Evolutionary conservation across 805 yeast genomes (phyloP), one percentile per base, ranked within the genome.

Genomic region (Starmerella riodocensis): DNA sequence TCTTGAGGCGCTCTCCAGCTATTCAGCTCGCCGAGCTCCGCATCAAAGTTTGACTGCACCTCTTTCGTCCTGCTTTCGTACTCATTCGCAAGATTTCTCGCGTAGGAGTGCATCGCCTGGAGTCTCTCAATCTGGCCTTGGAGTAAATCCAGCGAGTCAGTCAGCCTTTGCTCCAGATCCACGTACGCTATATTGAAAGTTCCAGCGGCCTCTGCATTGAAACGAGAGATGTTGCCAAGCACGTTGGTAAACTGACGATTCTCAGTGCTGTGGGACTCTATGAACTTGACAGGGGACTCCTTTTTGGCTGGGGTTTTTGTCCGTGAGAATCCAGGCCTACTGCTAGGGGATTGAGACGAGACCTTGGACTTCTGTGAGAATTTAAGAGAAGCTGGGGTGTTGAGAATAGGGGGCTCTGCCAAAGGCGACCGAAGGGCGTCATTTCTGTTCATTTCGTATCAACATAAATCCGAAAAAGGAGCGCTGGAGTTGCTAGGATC

Each of bases 211-310:
- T 71, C 42, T 51, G 84, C 64, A 21, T 71, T 50, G 5, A 72
- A 46, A 44, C 79, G 63, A 48, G 76, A 79, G 45, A 70, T 60
- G 5, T 62, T 62, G 81, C 82, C 76, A 7, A 78, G 59, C 0
- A 68, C 38, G 13, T 29, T 13, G n/a, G 20, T 20, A 2, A 37
- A 22, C n/a, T 11, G 18, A 4, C 23, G 22, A 6, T 29, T 23
- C 16, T 21, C 27, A 6, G 29, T 12, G 13, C 19, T 25, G 25
- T 13, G 19, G 17, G 19, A 27, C 11, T 38, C 34, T 4, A 29
- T 6, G 25, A 21, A n/a, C 6, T 17, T 29, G 4, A 32, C 41
- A 11, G 24, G 14, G 9, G 7, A 6, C 18, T n/a, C 37, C 14
- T 27, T 34, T 4, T 17, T 22, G 13, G 32, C 37, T 11, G 11